Percentiles rank a stretch among this genome's conserved stretches.
Evolutionary conservation across 2,329 filamentous ascomycete species (phyloP).

Genomic region (Paracoccidioides lutzii): DNA sequence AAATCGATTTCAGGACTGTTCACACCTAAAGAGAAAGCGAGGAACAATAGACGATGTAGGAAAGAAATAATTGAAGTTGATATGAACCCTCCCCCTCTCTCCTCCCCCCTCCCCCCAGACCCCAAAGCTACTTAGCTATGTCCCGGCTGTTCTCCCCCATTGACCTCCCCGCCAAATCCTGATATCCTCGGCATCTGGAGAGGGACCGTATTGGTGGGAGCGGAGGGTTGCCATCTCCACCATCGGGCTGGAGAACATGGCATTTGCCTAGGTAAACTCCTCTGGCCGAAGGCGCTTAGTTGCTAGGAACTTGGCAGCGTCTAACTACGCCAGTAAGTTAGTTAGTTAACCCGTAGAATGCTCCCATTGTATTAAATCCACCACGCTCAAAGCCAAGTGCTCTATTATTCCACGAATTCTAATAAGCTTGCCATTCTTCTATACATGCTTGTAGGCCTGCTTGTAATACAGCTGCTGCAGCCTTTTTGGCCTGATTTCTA

Average conservation of each 20-base stretch:
- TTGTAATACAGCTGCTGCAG: no score
- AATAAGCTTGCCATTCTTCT: no score
- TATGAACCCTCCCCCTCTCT: background rate
- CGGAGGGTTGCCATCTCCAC: background rate
- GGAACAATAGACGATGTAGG: no score
- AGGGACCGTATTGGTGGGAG: background rate
- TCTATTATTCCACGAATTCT: no score
- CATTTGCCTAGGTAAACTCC: slow-evolving; percentile 2
- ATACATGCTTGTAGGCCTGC: no score
- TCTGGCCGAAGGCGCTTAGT: background rate
- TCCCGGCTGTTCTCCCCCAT: background rate
- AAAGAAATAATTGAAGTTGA: background rate
- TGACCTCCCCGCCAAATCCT: background rate
- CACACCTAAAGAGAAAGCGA: no score
- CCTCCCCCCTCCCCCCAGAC: background rate
- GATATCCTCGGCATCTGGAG: slow-evolving; percentile 1
- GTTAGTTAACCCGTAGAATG: no score
- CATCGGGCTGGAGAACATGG: background rate
- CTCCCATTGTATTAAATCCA: no score
- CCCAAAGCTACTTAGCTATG: background rate
- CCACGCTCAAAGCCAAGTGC: no score
- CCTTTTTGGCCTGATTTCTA: no score
- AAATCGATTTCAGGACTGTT: no score
- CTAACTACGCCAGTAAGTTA: no score
- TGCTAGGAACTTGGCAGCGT: background rate